Conservation (phyloP, 306 rosid species). For the Benincasa hispida region DNA sequence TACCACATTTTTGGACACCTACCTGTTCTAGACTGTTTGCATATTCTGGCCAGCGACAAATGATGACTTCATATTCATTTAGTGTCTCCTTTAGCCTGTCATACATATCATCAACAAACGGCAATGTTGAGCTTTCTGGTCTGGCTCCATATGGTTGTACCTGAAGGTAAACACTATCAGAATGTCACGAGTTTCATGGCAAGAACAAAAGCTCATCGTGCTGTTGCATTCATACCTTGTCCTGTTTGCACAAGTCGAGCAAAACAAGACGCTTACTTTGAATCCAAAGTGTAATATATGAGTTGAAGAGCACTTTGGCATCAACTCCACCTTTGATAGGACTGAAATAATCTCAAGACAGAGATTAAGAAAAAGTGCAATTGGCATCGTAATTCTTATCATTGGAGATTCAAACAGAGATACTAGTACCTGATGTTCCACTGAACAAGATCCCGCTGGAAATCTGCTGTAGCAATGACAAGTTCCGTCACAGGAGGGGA, state of each 20-base stretch:
- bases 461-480: constrained; percentile 86
- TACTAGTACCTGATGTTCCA: constrained; percentile 57
- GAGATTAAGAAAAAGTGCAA: background rate
- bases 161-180: background rate
- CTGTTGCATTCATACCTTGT: constrained; percentile 74
- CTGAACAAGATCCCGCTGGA: constrained; percentile 63
- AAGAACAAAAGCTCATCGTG: constrained; percentile 5
- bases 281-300: constrained; percentile 83
- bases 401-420: background rate
- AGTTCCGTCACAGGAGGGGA: constrained; percentile 82
- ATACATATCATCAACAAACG: constrained; percentile 90
- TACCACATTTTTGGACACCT: constrained; percentile 28
- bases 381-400: background rate
- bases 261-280: constrained; percentile 70
- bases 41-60: constrained; percentile 96
- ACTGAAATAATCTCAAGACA: constrained; percentile 24
- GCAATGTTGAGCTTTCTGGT: constrained; percentile 80
- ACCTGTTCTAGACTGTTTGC: constrained; percentile 69
- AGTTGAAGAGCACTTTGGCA: constrained; percentile 89
- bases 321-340: constrained; percentile 81
- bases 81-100: constrained; percentile 75
- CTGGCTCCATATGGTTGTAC: constrained; percentile 40
- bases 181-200: constrained; percentile 15
- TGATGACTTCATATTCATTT: constrained; percentile 74
- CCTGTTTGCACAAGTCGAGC: constrained; percentile 81